A percentile compares a stretch with the other conserved stretches of the same genome.
Conservation (phyloP, 2,329 filamentous ascomycete species). For the Pleoardoris graminearum region DNA sequence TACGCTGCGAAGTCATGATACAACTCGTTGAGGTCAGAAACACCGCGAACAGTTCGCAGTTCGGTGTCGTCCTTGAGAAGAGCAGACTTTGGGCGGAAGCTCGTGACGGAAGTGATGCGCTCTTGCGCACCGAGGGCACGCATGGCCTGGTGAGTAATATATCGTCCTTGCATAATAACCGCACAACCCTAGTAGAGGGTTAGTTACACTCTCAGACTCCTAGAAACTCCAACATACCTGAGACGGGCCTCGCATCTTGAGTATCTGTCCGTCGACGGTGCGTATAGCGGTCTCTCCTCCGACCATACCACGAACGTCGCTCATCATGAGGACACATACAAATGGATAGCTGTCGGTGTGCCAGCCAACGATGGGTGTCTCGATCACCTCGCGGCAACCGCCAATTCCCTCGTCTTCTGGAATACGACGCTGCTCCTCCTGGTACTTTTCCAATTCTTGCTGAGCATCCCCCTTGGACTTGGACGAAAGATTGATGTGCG, state of each 20-base stretch:
- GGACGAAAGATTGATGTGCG: conserved; percentile 60
- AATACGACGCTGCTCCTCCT: conserved; percentile 42
- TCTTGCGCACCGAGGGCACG: conserved; percentile 62
- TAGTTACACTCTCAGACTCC: conserved; percentile 6
- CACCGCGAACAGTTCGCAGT: conserved; percentile 61
- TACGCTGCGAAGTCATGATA: conserved; percentile 67
- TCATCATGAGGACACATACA: conserved; percentile 71
- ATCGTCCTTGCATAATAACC: conserved; percentile 68
- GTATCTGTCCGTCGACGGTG: conserved; percentile 56
- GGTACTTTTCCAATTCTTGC: conserved; percentile 47
- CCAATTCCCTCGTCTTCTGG: conserved; percentile 49
- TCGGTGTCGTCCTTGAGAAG: conserved; percentile 62
- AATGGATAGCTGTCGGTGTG: conserved; percentile 69
- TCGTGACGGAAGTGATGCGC: conserved; percentile 68
- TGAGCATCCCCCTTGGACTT: conserved; percentile 54
- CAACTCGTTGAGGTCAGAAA: conserved; percentile 61
- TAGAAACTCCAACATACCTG: conserved; percentile 52
- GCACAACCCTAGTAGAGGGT: conserved; percentile 57
- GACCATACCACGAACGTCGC: conserved; percentile 64
- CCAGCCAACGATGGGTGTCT: conserved; percentile 63
- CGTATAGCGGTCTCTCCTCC: conserved; percentile 67
- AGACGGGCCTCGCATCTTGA: conserved; percentile 63
- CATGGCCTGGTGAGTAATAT: conserved; percentile 67
- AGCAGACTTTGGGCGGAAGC: conserved; percentile 63
- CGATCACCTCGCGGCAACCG: conserved; percentile 51